These are phyloP conservation scores for Chaetomium globosum DNA, from an alignment of 2,329 filamentous ascomycete species.

Conservation along the genomic window DNA sequence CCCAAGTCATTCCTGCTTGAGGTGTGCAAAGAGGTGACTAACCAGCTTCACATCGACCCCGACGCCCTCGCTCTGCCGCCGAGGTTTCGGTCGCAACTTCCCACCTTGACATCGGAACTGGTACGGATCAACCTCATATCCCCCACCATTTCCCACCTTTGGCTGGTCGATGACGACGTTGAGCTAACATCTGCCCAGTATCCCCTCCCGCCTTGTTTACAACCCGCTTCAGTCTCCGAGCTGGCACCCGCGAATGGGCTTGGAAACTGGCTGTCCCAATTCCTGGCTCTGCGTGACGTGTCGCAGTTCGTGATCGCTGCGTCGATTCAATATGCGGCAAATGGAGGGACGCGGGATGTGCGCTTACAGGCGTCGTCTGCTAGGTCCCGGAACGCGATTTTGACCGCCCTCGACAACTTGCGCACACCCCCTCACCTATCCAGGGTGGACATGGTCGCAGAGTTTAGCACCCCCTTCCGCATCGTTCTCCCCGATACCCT, in stretches of 20 bases:
- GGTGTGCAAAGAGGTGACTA: conserved; percentile 45
- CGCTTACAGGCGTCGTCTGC: conserved; percentile 43
- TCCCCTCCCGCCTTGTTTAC: conserved; percentile 44
- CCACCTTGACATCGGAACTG: conserved; percentile 44
- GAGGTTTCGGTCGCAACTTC: conserved; percentile 42
- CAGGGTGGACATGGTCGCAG: conserved; percentile 42
- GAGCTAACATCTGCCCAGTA: conserved; percentile 38
- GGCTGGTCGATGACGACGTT: neutral
- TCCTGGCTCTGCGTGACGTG: conserved; percentile 46
- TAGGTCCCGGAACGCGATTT: conserved; percentile 44
- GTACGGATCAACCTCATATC: conserved; percentile 36
- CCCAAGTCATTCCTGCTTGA: conserved; percentile 45
- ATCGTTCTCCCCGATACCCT: conserved; percentile 46
- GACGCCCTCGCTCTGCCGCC: conserved; percentile 42
- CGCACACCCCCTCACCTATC: conserved; percentile 42
- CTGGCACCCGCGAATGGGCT: conserved; percentile 40
- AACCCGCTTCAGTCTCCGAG: conserved; percentile 42
- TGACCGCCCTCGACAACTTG: conserved; percentile 44
- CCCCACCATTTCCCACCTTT: neutral
- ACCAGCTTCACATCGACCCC: conserved; percentile 43
- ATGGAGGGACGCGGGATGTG: conserved; percentile 42
- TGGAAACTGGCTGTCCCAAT: conserved; percentile 45
- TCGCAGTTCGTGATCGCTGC: conserved; percentile 46
- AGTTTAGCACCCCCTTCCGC: conserved; percentile 44
- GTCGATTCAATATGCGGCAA: conserved; percentile 45